A percentile compares a stretch with the other conserved stretches of the same genome.
phyloP scores from a whole-genome alignment of 2,329 filamentous ascomycete genomes.

The Chaetomium globosum region DNA sequence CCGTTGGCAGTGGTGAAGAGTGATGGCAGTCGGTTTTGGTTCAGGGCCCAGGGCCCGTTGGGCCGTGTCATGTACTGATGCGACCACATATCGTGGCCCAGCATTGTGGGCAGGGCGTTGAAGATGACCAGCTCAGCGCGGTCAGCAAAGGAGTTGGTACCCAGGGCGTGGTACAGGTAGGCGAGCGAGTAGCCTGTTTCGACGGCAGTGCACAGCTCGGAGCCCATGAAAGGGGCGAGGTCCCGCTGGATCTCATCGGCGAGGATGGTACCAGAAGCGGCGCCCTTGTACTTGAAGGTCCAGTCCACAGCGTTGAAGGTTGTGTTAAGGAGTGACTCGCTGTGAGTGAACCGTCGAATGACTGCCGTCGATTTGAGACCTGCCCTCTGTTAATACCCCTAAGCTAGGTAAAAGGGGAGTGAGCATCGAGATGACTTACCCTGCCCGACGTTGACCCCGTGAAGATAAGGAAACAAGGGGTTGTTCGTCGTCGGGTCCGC shows the following conservation, averaged over 20 bases:
- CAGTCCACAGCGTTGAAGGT: not conserved
- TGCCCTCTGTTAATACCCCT: not conserved
- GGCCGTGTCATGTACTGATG: constrained; percentile 1
- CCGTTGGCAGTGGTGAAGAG: not conserved
- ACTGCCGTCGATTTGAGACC: not conserved
- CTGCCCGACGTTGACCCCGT: not conserved
- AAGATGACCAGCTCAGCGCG: constrained; percentile 3
- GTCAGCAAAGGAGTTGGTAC: not conserved
- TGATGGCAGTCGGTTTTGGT: not conserved
- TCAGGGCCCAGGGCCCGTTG: not conserved
- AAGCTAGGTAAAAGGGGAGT: not conserved
- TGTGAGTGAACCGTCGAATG: not conserved
- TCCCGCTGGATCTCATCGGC: not conserved
- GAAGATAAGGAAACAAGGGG: not conserved
- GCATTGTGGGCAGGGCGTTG: not conserved
- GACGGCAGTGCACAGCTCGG: constrained; percentile 3
- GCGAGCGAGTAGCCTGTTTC: not conserved
- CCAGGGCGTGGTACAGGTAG: not conserved
- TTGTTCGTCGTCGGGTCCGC: not conserved
- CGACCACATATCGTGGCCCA: not conserved
- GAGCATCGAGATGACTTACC: not conserved
- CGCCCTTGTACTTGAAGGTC: constrained; percentile 4
- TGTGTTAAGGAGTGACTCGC: not conserved
- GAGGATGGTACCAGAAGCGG: not conserved
- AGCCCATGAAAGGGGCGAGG: constrained; percentile 1